Evolutionary conservation across 345 rosid genomes (phyloP).

Genomic region (Litchi chinensis): DNA sequence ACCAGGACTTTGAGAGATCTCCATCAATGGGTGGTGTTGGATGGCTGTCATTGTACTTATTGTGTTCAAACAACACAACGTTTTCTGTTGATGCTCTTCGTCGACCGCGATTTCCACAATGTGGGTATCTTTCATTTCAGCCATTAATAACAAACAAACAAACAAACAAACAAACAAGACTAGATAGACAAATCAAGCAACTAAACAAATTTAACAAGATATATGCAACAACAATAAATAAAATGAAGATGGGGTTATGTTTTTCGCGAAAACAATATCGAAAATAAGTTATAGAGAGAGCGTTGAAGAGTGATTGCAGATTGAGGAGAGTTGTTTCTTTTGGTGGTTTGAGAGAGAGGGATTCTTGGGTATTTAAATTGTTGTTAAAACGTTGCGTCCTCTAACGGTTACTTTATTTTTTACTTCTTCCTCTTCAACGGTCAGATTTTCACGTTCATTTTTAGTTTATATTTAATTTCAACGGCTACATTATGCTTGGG

Average conservation of each 20-base stretch:
- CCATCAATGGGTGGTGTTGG: slow-evolving; percentile 86
- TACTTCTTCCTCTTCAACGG: slow-evolving; percentile 50
- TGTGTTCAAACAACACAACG: slow-evolving; percentile 34
- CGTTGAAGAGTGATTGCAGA: slow-evolving; percentile 21
- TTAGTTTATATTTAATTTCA: slow-evolving; percentile 16
- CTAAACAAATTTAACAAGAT: background rate
- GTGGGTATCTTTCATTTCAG: slow-evolving; percentile 63
- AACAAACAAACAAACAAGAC: background rate
- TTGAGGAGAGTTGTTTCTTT: background rate
- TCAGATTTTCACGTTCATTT: slow-evolving; percentile 39
- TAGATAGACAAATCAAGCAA: background rate
- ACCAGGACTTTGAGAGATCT: slow-evolving; percentile 91
- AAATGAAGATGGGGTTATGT: background rate
- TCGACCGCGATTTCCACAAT: slow-evolving; percentile 82
- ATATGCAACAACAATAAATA: background rate
- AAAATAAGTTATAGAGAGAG: slow-evolving; percentile 21
- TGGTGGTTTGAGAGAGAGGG: slow-evolving; percentile 8
- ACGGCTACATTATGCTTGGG: slow-evolving; percentile 16
- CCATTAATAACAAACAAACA: slow-evolving; percentile 35
- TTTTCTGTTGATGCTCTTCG: slow-evolving; percentile 67
- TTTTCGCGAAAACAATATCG: background rate
- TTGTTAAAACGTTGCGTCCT: slow-evolving; percentile 19
- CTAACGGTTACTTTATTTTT: slow-evolving; percentile 33
- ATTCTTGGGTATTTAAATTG: slow-evolving; percentile 44
- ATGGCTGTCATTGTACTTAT: slow-evolving; percentile 51